Base-by-base conservation (phyloP, 2,329 filamentous ascomycete species). In the Penicillium sp. region DNA sequence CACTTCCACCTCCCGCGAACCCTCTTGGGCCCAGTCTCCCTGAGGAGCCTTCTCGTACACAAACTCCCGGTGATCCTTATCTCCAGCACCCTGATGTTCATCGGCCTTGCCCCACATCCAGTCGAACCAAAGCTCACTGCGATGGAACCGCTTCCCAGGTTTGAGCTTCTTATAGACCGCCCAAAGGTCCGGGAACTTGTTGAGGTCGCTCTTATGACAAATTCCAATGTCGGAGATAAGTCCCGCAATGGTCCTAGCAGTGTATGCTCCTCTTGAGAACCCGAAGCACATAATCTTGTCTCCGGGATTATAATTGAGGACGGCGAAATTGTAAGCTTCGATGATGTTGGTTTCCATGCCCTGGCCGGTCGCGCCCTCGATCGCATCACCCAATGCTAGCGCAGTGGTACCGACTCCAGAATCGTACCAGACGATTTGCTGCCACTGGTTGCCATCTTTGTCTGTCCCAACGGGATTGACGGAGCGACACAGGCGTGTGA, bases 341-440 rank as follows among this genome's bases (percentile, higher is more conserved):
- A 66, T 49, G 49, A 66, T 56, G 43, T 66, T 66, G 1, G 60
- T 60, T 47, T 66, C 65, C 27, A 66, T 36, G 2, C 63, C 65
- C 5, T 60, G 13, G 2, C 66, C 66, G 18, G 60, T 50, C 5
- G 61, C 69, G 2, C 70, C 71, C 33, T 73, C 59, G 40, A 70
- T 55, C n/a, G 60, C 66, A 57, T 68, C 61, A 16, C 66, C 70
- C 22, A 70, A 19, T 1, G 61, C 63, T 6, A 63, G 54, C 2
- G 67, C 61, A 6, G 60, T 70, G 0, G 70, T 73, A 2, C 71
- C 72, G 11, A 74, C 59, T 10, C 72, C 72, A 4, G 73, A 73
- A 37, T 73, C 70, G 18, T 74, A 74, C 65, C 70, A 74, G 59
- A 72, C 61, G 13, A 74, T 54, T 55, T 74, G 72, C 39, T 68